Evolutionary conservation across 352 stramenopile species (phyloP), one percentile per base, ranked within the genome.

Genomic region (Globisporangium echinulatum): DNA sequence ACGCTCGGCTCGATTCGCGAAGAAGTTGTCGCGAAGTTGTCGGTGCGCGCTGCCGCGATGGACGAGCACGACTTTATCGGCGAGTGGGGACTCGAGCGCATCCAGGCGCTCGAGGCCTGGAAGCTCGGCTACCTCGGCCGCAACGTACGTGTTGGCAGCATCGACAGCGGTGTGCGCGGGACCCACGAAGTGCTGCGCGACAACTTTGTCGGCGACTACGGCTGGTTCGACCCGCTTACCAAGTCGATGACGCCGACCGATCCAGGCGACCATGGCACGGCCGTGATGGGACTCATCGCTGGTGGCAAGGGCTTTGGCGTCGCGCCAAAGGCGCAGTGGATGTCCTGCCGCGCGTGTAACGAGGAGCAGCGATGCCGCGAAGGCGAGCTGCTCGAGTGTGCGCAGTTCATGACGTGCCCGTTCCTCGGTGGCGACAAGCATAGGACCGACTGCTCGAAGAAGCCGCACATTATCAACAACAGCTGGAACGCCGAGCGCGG

Each of bases 391-490:
- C 67, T 83, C 6, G 59, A 59, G 15, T 83, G 74, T 43, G 71
- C 69, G 15, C 71, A 83, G 64, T 83, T 77, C 53, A 52, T 83
- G 49, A 64, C 74, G 6, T 83, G 74, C 11, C 74, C 74, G 9
- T 71, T 68, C 49, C 52, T 63, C 6, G 56, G 64, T 42, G 59
- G 50, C 44, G 54, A 62, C 15, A 59, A 66, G 54, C 55, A 46
- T 36, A 61, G 70, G 43, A 68, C 51, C 4, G 71, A 78, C 46
- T 83, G 74, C 64, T 64, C 62, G 42, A 67, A 74, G 62, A 71
- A 69, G 9, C 75, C 77, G n/a, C 70, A 85, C 49, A 69, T 87
- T n/a, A 66, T 87, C 65, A 87, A 79, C 67, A 83, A 83, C 58
- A 82, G 71, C 52, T 87, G 77, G 77, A 82, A 79, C 61, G 65